phyloP scores from a whole-genome alignment of 1,284 basidiomycete genomes.

The Cryptococcus maquisensis region DNA sequence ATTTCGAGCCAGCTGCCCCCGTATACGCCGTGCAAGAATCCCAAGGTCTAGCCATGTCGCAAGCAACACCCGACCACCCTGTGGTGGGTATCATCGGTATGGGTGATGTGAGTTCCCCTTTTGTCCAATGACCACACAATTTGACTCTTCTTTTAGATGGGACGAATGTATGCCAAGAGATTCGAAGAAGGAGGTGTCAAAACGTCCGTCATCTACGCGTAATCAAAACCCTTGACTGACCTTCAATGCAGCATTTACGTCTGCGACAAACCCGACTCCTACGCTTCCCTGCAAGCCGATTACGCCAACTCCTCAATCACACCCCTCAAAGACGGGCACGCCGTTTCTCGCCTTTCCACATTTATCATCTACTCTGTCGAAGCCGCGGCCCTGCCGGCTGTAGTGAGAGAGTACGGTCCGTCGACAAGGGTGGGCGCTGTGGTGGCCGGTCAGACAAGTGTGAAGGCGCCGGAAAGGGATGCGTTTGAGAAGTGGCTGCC shows the following conservation, averaged over 20 bases:
- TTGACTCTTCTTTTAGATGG: conserved; percentile 61
- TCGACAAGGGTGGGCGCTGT: conserved; percentile 91
- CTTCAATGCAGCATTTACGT: conserved; percentile 68
- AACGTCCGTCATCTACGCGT: conserved; percentile 56
- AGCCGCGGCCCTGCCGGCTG: conserved; percentile 77
- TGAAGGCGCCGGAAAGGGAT: conserved; percentile 86
- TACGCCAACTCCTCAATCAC: conserved; percentile 61
- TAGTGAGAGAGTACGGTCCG: conserved; percentile 85
- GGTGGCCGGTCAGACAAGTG: conserved; percentile 92
- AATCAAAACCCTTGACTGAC: background rate
- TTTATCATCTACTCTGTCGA: conserved; percentile 92
- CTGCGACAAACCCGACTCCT: conserved; percentile 80
- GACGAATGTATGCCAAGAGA: conserved; percentile 79
- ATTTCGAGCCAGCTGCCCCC: too few species aligned
- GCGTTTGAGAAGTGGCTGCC: conserved; percentile 92
- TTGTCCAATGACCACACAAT: background rate
- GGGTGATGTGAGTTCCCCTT: conserved; percentile 54
- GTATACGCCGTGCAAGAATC: too few species aligned
- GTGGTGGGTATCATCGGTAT: conserved; percentile 83
- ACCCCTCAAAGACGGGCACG: conserved; percentile 72
- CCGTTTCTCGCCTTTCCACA: conserved; percentile 77
- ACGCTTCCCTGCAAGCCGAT: conserved; percentile 60
- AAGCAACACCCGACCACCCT: conserved; percentile 53
- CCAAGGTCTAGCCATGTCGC: background rate
- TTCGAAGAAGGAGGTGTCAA: conserved; percentile 76